Evolutionary conservation across 2,329 filamentous ascomycete species (phyloP).

Genomic region (Curvularia spicifera): DNA sequence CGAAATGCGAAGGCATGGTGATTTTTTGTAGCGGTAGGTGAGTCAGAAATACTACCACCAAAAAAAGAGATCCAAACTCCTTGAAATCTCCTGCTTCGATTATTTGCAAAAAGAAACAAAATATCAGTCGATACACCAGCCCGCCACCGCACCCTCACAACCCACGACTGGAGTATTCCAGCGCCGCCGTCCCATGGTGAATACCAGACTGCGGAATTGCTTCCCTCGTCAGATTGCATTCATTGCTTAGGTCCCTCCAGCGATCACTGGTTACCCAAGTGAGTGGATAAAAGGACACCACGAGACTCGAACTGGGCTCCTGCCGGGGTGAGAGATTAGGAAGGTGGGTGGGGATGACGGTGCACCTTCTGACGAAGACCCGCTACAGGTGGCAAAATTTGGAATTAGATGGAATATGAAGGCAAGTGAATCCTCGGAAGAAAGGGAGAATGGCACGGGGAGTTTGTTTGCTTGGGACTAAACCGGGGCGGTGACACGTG

Average conservation of each 20-base stretch:
- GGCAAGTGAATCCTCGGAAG: no score
- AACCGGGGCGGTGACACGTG: neutral
- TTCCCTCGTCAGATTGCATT: conserved; percentile 51
- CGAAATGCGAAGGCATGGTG: no score
- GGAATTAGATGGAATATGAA: conserved; percentile 8
- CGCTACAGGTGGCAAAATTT: conserved; percentile 41
- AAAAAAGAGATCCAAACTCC: no score
- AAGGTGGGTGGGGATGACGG: conserved; percentile 42
- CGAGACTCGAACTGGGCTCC: conserved; percentile 53
- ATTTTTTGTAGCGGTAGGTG: neutral
- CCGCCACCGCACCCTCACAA: conserved; percentile 43
- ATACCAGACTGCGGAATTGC: conserved; percentile 52
- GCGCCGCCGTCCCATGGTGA: conserved; percentile 52
- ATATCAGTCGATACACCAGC: conserved; percentile 48
- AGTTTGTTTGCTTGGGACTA: neutral
- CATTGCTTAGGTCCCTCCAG: conserved; percentile 53
- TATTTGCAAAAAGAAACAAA: conserved; percentile 23
- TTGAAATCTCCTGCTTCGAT: no score
- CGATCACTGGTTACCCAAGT: conserved; percentile 50
- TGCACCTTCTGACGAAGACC: conserved; percentile 46
- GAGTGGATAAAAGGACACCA: conserved; percentile 50
- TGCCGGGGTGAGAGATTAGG: conserved; percentile 38
- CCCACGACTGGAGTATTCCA: conserved; percentile 49
- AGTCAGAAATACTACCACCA: no score
- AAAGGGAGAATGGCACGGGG: no score